Base-by-base conservation (phyloP, 176 grass and related monocot genomes). In the Ensete glaucum region DNA sequence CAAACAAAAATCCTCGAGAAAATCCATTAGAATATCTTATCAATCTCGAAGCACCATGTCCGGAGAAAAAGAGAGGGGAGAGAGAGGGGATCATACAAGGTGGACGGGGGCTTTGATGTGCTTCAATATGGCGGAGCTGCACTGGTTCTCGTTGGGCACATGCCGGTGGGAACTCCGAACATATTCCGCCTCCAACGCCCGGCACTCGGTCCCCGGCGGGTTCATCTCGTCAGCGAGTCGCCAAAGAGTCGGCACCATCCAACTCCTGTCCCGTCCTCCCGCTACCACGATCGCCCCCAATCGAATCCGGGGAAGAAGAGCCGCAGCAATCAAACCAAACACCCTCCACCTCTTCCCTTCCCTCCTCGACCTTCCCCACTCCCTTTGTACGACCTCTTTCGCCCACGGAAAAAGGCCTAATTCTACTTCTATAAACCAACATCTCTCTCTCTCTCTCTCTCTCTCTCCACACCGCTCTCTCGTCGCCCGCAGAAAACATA, bases 171-270 rank as follows among this genome's bases (percentile, higher is more conserved):
- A 51, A 13, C 62, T 67, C 34, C 62, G 49, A 16, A 77, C 62
- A 50, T 77, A 66, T 48, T 77, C 76, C 13, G 62, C 13, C 21
- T 77, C 76, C 62, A 64, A 8, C 49, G 49, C 11, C 21, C 23
- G 11, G 63, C 76, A 52, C 20, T 12, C 62, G 50, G 23, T n/a
- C 2, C n/a, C 52, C 20, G 21, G 24, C 21, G 63, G 21, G 17
- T 77, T 66, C 75, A 77, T 66, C 75, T 77, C 75, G 75, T 77
- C 75, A 3, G 62, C 60, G 11, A 77, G 60, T 7, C 75, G 50
- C 75, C 75, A 77, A 24, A 58, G 8, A 2, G 12, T 50, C 9
- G 69, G 50, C 3, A 23, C 76, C 62, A 77, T 77, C 22, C 59
- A 52, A 17, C 17, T 16, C 55, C 9, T 5, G 26, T 24, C 50